These are phyloP conservation scores for Cystobasidium tubakii DNA, from an alignment of 768 basidiomycete species.

Conservation along the genomic window DNA sequence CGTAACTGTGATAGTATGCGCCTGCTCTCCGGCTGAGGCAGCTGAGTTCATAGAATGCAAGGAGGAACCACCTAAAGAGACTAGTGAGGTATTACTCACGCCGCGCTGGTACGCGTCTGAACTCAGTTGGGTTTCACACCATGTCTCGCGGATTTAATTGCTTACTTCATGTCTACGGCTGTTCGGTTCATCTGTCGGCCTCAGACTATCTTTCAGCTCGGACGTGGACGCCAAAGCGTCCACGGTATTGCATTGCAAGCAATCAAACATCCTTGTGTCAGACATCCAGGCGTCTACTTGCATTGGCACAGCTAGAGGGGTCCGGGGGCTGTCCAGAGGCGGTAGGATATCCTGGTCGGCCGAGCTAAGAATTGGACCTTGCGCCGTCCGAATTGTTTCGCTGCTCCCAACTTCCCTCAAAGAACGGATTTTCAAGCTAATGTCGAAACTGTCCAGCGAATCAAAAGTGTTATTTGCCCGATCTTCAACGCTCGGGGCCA, in stretches of 20 bases:
- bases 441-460: constrained; percentile 4
- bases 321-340: background rate
- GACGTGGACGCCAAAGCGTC: background rate
- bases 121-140: background rate
- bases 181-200: background rate
- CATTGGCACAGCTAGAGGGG: background rate
- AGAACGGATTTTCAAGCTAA: background rate
- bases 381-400: constrained; percentile 26
- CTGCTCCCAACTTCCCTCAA: constrained; percentile 22
- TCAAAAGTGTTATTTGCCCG: background rate
- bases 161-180: background rate
- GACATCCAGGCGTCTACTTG: background rate
- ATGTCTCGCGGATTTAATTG: no score
- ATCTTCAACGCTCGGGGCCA: background rate
- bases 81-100: constrained; percentile 35
- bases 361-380: background rate
- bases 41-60: constrained; percentile 18
- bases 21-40: background rate
- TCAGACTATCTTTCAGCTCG: background rate
- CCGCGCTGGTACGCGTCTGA: background rate
- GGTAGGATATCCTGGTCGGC: background rate
- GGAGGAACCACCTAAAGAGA: constrained; percentile 15
- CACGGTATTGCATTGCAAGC: constrained; percentile 38
- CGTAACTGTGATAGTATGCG: constrained; percentile 40
- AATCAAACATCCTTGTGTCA: constrained; percentile 39